These are phyloP conservation scores for Alternaria arborescens DNA, from an alignment of 2,329 filamentous ascomycete genomes.

Conservation along the genomic window DNA sequence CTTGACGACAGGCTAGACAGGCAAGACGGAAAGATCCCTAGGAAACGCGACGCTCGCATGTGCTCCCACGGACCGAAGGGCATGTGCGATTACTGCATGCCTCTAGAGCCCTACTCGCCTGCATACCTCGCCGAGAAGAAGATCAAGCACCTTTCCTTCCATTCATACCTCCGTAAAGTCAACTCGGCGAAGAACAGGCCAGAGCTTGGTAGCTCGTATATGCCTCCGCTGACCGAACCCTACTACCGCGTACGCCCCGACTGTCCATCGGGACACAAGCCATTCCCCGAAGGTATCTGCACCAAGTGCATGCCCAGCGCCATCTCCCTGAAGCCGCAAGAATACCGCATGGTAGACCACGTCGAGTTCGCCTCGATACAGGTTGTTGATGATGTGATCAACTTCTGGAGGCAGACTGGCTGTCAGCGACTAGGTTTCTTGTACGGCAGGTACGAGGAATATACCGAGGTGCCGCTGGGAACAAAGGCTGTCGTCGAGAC, in stretches of 20 bases:
- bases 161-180: constrained; percentile 91
- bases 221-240: constrained; percentile 91
- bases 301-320: constrained; percentile 98
- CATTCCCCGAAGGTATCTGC: constrained; percentile 96
- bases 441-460: constrained; percentile 90
- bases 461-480: constrained; percentile 89
- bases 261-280: constrained; percentile 90
- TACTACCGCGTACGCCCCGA: constrained; percentile 88
- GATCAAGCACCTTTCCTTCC: constrained; percentile 98
- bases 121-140: constrained; percentile 92
- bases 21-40: constrained; percentile 85
- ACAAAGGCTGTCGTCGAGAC: constrained; percentile 96
- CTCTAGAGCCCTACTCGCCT: constrained; percentile 90
- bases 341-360: constrained; percentile 97
- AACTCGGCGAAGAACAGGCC: constrained; percentile 97
- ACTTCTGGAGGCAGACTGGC: constrained; percentile 89
- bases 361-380: constrained; percentile 90
- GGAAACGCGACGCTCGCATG: constrained; percentile 80
- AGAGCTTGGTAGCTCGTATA: constrained; percentile 91
- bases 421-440: constrained; percentile 86
- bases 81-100: constrained; percentile 99
- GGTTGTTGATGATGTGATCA: constrained; percentile 87
- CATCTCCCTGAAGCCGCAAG: constrained; percentile 91
- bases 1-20: constrained; percentile 89
- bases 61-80: constrained; percentile 95